A percentile compares a stretch with the other conserved stretches of the same genome.
These are phyloP conservation scores for Plasmodium inui DNA, from an alignment of 169 alveolate genomes.

Conservation along the genomic window DNA sequence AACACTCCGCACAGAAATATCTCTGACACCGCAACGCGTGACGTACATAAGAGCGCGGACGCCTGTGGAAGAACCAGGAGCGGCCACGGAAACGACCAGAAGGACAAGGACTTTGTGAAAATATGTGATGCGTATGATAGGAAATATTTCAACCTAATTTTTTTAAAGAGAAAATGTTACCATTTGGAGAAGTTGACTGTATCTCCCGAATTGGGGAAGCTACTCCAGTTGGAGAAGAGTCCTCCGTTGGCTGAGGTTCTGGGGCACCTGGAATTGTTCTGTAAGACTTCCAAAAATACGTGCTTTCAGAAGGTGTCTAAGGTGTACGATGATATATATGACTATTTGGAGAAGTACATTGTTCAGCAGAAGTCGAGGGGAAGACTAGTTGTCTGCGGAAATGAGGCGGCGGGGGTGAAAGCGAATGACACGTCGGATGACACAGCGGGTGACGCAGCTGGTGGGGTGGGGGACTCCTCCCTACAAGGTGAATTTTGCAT, in stretches of 20 bases:
- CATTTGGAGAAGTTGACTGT: slow-evolving; percentile 25
- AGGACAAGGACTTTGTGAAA: slow-evolving; percentile 26
- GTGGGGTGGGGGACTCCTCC: not conserved
- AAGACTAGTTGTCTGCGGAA: not conserved
- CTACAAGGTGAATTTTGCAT: not conserved
- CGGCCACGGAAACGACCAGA: not conserved
- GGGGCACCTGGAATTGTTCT: slow-evolving; percentile 27
- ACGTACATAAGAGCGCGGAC: not conserved
- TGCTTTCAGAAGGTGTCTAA: slow-evolving; percentile 33
- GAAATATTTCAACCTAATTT: slow-evolving; percentile 45
- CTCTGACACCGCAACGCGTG: not conserved
- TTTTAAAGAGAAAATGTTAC: slow-evolving; percentile 39
- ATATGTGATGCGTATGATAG: slow-evolving; percentile 59
- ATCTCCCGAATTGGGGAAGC: slow-evolving; percentile 1
- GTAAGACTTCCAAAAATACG: not conserved
- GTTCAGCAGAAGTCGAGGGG: not conserved
- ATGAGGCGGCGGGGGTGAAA: not conserved
- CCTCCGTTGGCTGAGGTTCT: slow-evolving; percentile 42
- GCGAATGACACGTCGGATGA: not conserved
- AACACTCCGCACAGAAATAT: not conserved
- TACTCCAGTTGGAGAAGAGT: slow-evolving; percentile 9
- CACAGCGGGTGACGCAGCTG: not conserved
- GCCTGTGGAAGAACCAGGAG: not conserved
- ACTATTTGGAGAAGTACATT: slow-evolving; percentile 54
- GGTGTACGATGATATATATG: slow-evolving; percentile 57